Evolutionary conservation across 73 alveolate genomes (phyloP).

Genomic region (Tetrahymena borealis): DNA sequence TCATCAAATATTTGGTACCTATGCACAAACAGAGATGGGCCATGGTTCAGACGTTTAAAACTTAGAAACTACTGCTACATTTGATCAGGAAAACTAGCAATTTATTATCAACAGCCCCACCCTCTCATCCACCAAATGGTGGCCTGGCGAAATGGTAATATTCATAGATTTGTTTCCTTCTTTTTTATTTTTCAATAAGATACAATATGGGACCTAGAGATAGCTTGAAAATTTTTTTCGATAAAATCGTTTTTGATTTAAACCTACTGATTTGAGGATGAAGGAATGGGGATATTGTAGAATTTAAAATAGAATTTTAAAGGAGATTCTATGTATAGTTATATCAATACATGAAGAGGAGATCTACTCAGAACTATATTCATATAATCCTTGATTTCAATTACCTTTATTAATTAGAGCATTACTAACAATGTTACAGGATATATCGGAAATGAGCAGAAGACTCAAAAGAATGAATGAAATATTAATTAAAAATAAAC

Average conservation of each 20-base stretch:
- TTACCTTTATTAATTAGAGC: neutral
- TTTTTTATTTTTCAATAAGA: neutral
- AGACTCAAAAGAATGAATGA: neutral
- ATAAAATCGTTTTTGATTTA: neutral
- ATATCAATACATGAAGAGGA: neutral
- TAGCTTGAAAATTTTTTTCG: neutral
- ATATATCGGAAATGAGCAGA: neutral
- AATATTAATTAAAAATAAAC: neutral
- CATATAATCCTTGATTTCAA: neutral
- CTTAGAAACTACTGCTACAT: conserved; percentile 66
- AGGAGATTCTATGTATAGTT: neutral
- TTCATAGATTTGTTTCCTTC: neutral
- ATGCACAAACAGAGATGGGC: conserved; percentile 76
- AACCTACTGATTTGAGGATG: neutral
- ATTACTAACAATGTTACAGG: neutral
- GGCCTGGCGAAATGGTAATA: conserved; percentile 79
- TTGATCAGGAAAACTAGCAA: conserved; percentile 50
- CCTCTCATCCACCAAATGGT: conserved; percentile 58
- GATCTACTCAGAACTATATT: no score
- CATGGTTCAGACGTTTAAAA: conserved; percentile 79
- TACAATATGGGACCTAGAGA: neutral
- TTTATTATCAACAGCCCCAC: conserved; percentile 71
- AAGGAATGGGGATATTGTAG: neutral
- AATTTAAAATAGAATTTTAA: neutral
- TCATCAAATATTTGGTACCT: conserved; percentile 54